phyloP scores from a whole-genome alignment of 106 monocot genomes.

The Agapanthus africanus region DNA sequence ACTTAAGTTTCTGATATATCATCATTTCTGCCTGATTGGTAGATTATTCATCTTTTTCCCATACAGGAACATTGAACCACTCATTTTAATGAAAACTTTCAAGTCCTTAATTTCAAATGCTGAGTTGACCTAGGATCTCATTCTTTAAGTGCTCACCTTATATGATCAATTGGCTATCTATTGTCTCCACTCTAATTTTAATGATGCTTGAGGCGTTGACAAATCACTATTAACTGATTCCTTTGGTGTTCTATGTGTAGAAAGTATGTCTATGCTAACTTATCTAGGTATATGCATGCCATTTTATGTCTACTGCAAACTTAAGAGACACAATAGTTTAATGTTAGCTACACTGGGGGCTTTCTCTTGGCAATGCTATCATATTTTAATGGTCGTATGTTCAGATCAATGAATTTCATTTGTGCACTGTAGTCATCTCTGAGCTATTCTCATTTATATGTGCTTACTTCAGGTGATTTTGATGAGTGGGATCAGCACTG shows the following conservation, averaged over 20 bases:
- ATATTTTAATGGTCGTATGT: neutral
- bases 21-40: neutral
- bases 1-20: neutral
- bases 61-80: neutral
- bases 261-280: too few relatives aligned
- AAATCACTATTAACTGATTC: too few relatives aligned
- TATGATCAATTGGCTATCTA: too few relatives aligned
- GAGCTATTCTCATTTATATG: neutral
- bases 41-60: neutral
- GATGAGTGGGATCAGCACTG: constrained; percentile 82
- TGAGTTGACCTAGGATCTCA: neutral
- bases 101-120: neutral
- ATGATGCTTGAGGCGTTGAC: too few relatives aligned
- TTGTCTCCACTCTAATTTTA: too few relatives aligned
- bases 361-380: neutral
- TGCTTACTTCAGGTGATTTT: constrained; percentile 60
- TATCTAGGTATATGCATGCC: too few relatives aligned
- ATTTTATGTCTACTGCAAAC: too few relatives aligned
- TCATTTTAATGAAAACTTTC: neutral
- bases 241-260: too few relatives aligned
- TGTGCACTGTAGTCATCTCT: neutral
- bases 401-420: neutral
- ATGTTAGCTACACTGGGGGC: too few relatives aligned
- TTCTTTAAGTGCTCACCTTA: too few relatives aligned
- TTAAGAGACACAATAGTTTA: too few relatives aligned